Evolutionary conservation across 2,329 filamentous ascomycete genomes (phyloP).

Genomic region (Lasiodiplodia sp.): DNA sequence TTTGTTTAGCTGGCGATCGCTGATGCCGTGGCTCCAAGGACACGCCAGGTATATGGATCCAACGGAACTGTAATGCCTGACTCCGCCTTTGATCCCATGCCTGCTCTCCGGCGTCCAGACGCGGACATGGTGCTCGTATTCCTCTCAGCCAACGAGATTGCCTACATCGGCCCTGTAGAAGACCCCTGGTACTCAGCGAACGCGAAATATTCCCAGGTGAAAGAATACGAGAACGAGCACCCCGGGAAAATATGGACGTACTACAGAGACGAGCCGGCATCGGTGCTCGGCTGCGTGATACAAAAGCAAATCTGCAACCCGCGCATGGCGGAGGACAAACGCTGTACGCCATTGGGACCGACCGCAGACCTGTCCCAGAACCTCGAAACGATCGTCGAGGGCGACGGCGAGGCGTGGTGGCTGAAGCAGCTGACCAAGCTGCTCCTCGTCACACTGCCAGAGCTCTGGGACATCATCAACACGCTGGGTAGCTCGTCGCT

Average conservation of each 20-base stretch:
- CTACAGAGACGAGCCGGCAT: neutral
- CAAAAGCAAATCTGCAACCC: slow-evolving; percentile 32
- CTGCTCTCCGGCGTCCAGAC: slow-evolving; percentile 8
- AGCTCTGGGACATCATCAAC: neutral
- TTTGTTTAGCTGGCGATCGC: accelerated
- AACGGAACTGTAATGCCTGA: neutral
- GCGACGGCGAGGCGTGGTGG: neutral
- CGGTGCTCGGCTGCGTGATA: slow-evolving; percentile 24
- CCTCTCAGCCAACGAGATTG: slow-evolving; percentile 30
- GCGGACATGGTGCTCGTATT: slow-evolving; percentile 29
- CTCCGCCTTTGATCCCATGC: neutral
- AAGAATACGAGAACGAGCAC: neutral
- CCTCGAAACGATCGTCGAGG: neutral
- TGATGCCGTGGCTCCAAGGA: neutral
- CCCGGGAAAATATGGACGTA: neutral
- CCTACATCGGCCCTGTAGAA: slow-evolving; percentile 19
- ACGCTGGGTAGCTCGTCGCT: neutral
- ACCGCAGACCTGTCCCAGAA: neutral
- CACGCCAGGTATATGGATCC: neutral
- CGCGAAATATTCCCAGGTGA: neutral
- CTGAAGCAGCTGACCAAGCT: neutral
- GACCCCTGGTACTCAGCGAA: slow-evolving; percentile 34
- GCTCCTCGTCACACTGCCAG: neutral
- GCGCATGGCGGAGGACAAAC: neutral
- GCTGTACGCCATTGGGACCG: neutral